A percentile compares a stretch with the other conserved stretches of the same genome.
Evolutionary conservation across 768 basidiomycete species (phyloP).

Genomic region (Hygrocybe coccinea): DNA sequence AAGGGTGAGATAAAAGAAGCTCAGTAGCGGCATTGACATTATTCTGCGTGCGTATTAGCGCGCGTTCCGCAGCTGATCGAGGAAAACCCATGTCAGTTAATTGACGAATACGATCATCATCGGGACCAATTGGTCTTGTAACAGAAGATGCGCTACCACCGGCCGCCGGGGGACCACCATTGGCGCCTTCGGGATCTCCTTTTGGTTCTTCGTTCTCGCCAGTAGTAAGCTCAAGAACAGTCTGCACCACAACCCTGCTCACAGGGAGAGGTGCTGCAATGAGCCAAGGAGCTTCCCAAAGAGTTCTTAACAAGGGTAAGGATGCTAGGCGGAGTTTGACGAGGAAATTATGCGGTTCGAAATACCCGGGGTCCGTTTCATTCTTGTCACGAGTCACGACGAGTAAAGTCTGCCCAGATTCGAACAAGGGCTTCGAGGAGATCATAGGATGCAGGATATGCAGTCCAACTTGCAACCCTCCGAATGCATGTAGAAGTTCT

Average conservation of each 20-base stretch:
- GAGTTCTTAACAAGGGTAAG: constrained; percentile 57
- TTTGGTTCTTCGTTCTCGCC: constrained; percentile 75
- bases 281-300: constrained; percentile 88
- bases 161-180: constrained; percentile 4
- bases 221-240: constrained; percentile 74
- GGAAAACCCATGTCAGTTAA: constrained; percentile 97
- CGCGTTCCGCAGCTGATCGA: constrained; percentile 79
- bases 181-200: constrained; percentile 35
- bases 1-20: constrained; percentile 75
- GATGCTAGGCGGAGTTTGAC: constrained; percentile 70
- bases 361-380: constrained; percentile 71
- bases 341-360: constrained; percentile 83
- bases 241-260: constrained; percentile 68
- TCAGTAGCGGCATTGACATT: constrained; percentile 88
- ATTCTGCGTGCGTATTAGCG: constrained; percentile 79
- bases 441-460: constrained; percentile 72
- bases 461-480: constrained; percentile 76
- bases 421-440: constrained; percentile 74
- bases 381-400: constrained; percentile 72
- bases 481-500: constrained; percentile 70
- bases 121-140: constrained; percentile 41
- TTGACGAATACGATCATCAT: constrained; percentile 75
- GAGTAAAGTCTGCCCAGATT: constrained; percentile 76
- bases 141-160: neutral
- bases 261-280: constrained; percentile 67